Conservation (phyloP, 768 basidiomycete species). For the Boletus sp. region DNA sequence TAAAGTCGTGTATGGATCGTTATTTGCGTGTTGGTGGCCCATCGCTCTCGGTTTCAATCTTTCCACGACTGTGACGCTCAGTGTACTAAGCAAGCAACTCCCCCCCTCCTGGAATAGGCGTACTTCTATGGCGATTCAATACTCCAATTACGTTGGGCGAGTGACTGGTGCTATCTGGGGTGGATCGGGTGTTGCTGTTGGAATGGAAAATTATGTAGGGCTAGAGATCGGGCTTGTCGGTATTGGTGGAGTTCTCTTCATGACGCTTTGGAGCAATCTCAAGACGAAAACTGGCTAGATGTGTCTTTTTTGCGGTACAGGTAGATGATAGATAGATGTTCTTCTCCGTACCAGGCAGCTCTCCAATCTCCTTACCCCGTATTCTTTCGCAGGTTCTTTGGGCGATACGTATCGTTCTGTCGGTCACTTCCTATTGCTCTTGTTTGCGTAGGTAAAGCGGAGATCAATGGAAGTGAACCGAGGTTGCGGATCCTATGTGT, state of each 20-base stretch:
- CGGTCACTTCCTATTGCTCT: neutral
- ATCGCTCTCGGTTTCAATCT: no score
- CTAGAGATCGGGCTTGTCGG: slow-evolving; percentile 60
- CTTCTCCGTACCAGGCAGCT: neutral
- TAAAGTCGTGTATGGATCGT: slow-evolving; percentile 44
- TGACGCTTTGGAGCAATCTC: slow-evolving; percentile 48
- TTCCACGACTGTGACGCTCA: slow-evolving; percentile 67
- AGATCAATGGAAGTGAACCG: neutral
- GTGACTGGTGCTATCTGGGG: slow-evolving; percentile 67
- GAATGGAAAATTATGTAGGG: slow-evolving; percentile 59
- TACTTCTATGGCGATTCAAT: slow-evolving; percentile 57
- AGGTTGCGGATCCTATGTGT: neutral
- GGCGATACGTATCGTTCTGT: neutral
- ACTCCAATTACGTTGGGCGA: slow-evolving; percentile 63
- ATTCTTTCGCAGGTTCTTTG: neutral
- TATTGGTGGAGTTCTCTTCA: slow-evolving; percentile 52
- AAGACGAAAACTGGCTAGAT: neutral
- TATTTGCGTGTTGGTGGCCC: slow-evolving; percentile 43
- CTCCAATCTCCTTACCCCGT: neutral
- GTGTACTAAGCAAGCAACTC: slow-evolving; percentile 64
- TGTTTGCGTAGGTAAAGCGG: neutral
- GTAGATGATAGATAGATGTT: neutral
- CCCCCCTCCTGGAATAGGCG: slow-evolving; percentile 58
- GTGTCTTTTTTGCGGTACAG: no score
- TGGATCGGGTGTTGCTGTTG: slow-evolving; percentile 51